A percentile compares a stretch with the other conserved stretches of the same genome.
Evolutionary conservation across 345 rosid genomes (phyloP).

Genomic region (Eutrema heterophyllum): DNA sequence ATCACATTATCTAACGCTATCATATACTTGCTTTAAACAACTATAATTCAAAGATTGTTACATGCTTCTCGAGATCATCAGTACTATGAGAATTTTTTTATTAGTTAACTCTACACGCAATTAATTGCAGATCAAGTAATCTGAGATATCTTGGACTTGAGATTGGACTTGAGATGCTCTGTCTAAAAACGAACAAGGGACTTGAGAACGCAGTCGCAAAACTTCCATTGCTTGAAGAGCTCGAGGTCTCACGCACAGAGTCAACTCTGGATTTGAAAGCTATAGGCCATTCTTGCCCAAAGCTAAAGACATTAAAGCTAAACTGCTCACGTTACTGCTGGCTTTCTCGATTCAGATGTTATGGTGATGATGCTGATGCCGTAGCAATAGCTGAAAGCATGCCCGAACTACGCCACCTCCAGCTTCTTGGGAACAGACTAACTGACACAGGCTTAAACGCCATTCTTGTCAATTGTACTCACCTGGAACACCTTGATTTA

Average conservation of each 20-base stretch:
- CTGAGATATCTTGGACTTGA: slow-evolving; percentile 43
- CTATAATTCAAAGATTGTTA: neutral
- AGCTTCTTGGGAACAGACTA: neutral
- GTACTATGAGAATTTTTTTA: too few species aligned
- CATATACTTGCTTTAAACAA: too few species aligned
- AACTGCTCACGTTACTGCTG: neutral
- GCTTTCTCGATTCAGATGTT: too few species aligned
- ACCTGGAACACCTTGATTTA: neutral
- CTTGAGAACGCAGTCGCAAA: slow-evolving; percentile 35
- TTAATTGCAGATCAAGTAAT: slow-evolving; percentile 36
- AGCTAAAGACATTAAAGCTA: slow-evolving; percentile 12
- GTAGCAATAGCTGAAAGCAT: neutral
- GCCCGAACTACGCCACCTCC: neutral
- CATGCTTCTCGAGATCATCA: too few species aligned
- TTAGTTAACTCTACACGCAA: neutral
- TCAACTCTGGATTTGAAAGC: neutral
- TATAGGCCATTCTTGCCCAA: slow-evolving; percentile 10
- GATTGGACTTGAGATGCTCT: slow-evolving; percentile 31
- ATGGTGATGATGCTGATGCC: neutral
- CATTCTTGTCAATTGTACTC: neutral
- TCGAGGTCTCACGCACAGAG: slow-evolving; percentile 36
- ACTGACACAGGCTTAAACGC: neutral
- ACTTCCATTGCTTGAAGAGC: slow-evolving; percentile 53
- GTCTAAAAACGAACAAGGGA: slow-evolving; percentile 35
- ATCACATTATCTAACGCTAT: too few species aligned